phyloP scores from a whole-genome alignment of 2,329 filamentous ascomycete species.

The Zymoseptoria passerinii region DNA sequence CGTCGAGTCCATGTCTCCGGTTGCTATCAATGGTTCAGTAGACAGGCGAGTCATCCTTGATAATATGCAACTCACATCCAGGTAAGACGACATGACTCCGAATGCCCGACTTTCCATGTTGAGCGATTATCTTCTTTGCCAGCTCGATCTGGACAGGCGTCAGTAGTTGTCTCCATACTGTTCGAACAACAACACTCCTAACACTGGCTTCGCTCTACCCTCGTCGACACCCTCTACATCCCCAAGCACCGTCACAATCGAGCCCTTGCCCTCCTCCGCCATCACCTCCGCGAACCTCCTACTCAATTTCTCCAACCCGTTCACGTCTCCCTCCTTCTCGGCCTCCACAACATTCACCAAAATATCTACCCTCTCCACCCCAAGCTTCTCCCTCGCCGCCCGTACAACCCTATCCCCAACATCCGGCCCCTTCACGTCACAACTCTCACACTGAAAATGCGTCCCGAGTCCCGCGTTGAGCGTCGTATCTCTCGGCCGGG shows the following conservation, averaged over 20 bases:
- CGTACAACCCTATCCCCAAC: slow-evolving; percentile 5
- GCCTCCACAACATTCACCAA: slow-evolving; percentile 11
- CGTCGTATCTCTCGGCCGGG: slow-evolving; percentile 7
- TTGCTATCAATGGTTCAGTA: neutral
- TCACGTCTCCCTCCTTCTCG: too few relatives aligned
- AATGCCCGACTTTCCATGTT: neutral
- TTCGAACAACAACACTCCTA: neutral
- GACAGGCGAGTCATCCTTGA: neutral
- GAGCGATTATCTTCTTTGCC: neutral
- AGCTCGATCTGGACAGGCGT: slow-evolving; percentile 3
- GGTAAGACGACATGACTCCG: slow-evolving; percentile 7
- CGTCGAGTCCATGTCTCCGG: neutral
- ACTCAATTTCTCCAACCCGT: slow-evolving; percentile 2
- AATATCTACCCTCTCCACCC: slow-evolving; percentile 11
- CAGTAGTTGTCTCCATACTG: neutral
- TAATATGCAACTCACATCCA: slow-evolving; percentile 1
- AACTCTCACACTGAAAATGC: slow-evolving; percentile 18
- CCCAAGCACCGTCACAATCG: slow-evolving; percentile 9
- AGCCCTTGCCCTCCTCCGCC: slow-evolving; percentile 8
- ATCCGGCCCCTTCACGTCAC: slow-evolving; percentile 1
- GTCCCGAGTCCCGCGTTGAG: slow-evolving; percentile 16
- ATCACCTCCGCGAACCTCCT: slow-evolving; percentile 7
- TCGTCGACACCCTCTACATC: slow-evolving; percentile 1
- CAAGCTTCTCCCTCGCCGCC: slow-evolving; percentile 15
- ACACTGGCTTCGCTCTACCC: neutral